Base-by-base conservation (phyloP, 768 basidiomycete species). In the Boletus barrowsii region DNA sequence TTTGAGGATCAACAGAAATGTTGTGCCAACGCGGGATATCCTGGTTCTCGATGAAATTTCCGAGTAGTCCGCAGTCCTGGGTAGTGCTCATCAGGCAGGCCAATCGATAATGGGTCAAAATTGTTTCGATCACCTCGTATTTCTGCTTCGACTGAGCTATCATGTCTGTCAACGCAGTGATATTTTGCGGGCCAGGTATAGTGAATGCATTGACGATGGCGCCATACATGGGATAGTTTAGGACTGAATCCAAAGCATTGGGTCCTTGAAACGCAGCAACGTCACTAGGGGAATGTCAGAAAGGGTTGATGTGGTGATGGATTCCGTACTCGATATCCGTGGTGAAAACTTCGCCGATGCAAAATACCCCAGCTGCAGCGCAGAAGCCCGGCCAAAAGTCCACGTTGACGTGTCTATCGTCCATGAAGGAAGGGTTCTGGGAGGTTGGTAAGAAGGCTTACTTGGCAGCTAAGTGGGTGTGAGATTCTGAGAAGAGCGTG, bases 1-100 rank as follows among this genome's bases (percentile, higher is more conserved):
- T 83, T 66, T 90, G 87, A 5, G 82, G 81, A 61, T 91, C 90
- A 17, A 86, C 83, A 2, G 86, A 85, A 13, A 79, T 46, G 67
- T 85, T 88, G 45, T 80, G 78, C 87, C 88, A 91, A 48, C 89
- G 82, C 9, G 87, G 81, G 11, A 87, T 53, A 64, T 90, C 88
- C 57, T 90, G 87, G 66, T 90, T 90, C 71, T 89, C 88, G 33
- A 91, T 67, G 72, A 91, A 91, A 62, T 87, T 90, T 2, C 89
- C 90, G 3, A 90, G 79, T 14, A 72, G 52, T 20, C 64, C 54
- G 17, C 48, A 43, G 42, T 68, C 68, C 67, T 67, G 43, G 14
- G 35, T 44, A 26, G 22, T n/a, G 37, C 36, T 32, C 29, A 48
- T 62, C 22, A 47, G 42, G 10, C 26, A 39, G 32, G 30, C 18